A percentile compares a stretch with the other conserved stretches of the same genome.
phyloP scores from a whole-genome alignment of 257 asterid genomes.

The Solanum sitiens region DNA sequence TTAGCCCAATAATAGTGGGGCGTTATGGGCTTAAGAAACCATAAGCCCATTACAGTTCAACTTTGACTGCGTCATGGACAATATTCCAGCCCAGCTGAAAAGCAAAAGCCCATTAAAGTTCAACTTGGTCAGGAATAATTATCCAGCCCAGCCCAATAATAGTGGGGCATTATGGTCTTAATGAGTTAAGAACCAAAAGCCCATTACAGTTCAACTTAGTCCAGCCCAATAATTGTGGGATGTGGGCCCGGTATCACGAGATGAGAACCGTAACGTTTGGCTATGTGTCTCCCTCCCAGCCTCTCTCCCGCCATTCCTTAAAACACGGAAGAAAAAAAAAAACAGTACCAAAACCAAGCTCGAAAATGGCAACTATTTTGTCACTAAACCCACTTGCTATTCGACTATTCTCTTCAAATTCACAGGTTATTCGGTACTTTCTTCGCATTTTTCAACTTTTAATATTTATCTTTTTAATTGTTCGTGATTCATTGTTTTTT shows the following conservation, averaged over 20 bases:
- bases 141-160: neutral
- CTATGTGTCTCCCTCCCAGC: neutral
- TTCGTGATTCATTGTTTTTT: neutral
- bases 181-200: neutral
- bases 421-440: conserved; percentile 25
- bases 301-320: conserved; percentile 16
- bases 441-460: neutral
- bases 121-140: no score
- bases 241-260: neutral
- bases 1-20: neutral
- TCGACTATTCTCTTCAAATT: conserved; percentile 19
- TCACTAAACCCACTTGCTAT: conserved; percentile 1
- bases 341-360: neutral
- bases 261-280: neutral
- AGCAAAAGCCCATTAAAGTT: no score
- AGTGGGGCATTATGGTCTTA: neutral
- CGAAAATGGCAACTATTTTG: conserved; percentile 15
- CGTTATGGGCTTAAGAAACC: neutral
- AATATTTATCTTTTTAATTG: neutral
- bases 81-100: neutral
- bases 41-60: neutral
- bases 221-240: neutral
- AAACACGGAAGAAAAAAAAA: neutral
- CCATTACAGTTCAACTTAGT: neutral
- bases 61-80: neutral